Evolutionary conservation across 139 green algal genomes (phyloP), one percentile per base, ranked within the genome.

Genomic region (Chlamydomonas asymmetrica): DNA sequence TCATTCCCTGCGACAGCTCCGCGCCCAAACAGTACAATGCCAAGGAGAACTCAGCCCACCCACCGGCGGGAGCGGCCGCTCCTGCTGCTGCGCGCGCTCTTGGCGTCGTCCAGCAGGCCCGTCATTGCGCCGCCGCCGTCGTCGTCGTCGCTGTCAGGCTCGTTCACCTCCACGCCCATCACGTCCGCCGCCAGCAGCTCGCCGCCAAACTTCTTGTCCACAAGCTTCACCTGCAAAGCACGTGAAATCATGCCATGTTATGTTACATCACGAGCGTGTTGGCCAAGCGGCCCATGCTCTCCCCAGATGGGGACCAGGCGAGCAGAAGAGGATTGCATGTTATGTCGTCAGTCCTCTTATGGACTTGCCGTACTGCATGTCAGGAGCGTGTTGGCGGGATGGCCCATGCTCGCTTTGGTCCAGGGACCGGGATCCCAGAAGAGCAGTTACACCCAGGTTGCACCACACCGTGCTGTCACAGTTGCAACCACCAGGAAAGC

Each of bases 181-280:
- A 84, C 78, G 43, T 84, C 78, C 27, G 72, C 72, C 66, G 73
- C 66, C 66, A 77, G 16, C 56, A 93, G 86, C 82, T 91, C 88
- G 2, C 88, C 88, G 6, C 88, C 88, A 71, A 93, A 91, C 73
- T 88, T 89, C 71, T 90, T 93, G 76, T 91, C 84, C 65, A 93
- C 71, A 43, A 90, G 74, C 27, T 83, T 70, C 38, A 91, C 35
- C 74, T 80, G 74, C 37, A 10, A 37, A 45, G 57, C 54, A 7
- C 60, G 81, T 38, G 82, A 78, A 18, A 74, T 56, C 70, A 85
- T n/a, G n/a, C n/a, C n/a, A n/a, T n/a, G n/a, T n/a, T n/a, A n/a
- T n/a, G n/a, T n/a, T n/a, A n/a, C n/a, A n/a, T n/a, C n/a, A n/a
- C n/a, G n/a, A n/a, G n/a, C n/a, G n/a, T n/a, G n/a, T n/a, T n/a